Conservation (phyloP, 352 stramenopile species). For the Pythium sukuiense region DNA sequence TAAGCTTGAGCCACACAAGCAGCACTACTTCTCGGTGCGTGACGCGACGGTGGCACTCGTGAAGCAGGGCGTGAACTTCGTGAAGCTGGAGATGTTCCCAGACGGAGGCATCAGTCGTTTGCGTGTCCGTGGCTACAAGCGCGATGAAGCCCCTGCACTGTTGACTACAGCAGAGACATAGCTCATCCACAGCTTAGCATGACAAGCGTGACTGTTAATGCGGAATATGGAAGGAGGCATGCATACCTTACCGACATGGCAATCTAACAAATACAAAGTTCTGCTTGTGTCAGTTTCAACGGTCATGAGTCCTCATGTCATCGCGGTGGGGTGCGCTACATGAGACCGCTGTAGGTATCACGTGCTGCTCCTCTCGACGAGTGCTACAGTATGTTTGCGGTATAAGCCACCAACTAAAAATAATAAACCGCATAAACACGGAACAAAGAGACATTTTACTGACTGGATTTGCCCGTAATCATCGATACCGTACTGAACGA, state of each 20-base stretch:
- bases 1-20: conserved; percentile 85
- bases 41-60: conserved; percentile 56
- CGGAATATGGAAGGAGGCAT: neutral
- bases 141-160: no score
- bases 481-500: no score
- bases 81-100: conserved; percentile 93
- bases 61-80: conserved; percentile 78
- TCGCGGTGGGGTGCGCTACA: neutral
- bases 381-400: no score
- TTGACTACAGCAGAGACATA: no score
- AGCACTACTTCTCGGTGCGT: conserved; percentile 82
- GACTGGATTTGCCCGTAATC: no score
- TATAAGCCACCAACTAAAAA: no score
- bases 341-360: neutral
- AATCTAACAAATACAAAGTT: neutral
- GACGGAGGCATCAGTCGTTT: conserved; percentile 93
- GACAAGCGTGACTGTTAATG: neutral
- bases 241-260: neutral
- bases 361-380: no score
- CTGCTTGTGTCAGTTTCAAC: neutral
- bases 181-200: no score
- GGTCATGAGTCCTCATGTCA: neutral
- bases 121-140: conserved; percentile 81
- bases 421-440: no score
- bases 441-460: no score